Conservation (phyloP, 2,329 filamentous ascomycete genomes). For the Fusarium fujikuroi region DNA sequence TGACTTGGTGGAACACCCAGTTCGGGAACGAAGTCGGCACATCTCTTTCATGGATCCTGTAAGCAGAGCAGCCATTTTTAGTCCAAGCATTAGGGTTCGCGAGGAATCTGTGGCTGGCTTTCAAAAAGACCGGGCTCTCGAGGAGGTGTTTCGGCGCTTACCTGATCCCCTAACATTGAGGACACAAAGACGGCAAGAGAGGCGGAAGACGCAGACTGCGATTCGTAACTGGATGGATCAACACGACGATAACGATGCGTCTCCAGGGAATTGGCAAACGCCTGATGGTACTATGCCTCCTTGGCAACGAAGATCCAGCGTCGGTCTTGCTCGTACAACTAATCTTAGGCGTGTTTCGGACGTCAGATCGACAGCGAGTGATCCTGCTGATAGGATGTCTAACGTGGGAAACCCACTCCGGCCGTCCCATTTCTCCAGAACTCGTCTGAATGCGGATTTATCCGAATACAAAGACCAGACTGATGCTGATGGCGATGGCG, state of each 20-base stretch:
- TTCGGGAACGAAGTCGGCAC: conserved; percentile 59
- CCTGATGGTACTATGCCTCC: conserved; percentile 58
- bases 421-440: conserved; percentile 50
- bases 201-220: conserved; percentile 80
- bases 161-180: conserved; percentile 72
- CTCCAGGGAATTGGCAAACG: conserved; percentile 61
- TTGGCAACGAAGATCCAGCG: conserved; percentile 65
- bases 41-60: conserved; percentile 69
- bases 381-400: conserved; percentile 71
- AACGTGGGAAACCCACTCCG: conserved; percentile 56
- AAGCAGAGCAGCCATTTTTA: conserved; percentile 73
- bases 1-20: conserved; percentile 81
- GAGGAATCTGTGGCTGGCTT: conserved; percentile 90
- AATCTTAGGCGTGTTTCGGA: conserved; percentile 64
- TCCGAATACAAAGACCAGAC: conserved; percentile 70
- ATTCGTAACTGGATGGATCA: conserved; percentile 93
- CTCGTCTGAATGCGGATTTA: conserved; percentile 48
- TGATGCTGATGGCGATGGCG: conserved; percentile 88
- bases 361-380: conserved; percentile 69
- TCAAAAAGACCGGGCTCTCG: conserved; percentile 88
- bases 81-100: conserved; percentile 75
- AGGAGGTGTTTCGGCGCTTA: conserved; percentile 86
- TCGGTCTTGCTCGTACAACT: conserved; percentile 60
- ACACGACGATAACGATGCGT: conserved; percentile 63
- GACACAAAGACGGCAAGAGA: conserved; percentile 70